These are phyloP conservation scores for Nasturtium officinale DNA, from an alignment of 345 rosid species.

Conservation along the genomic window DNA sequence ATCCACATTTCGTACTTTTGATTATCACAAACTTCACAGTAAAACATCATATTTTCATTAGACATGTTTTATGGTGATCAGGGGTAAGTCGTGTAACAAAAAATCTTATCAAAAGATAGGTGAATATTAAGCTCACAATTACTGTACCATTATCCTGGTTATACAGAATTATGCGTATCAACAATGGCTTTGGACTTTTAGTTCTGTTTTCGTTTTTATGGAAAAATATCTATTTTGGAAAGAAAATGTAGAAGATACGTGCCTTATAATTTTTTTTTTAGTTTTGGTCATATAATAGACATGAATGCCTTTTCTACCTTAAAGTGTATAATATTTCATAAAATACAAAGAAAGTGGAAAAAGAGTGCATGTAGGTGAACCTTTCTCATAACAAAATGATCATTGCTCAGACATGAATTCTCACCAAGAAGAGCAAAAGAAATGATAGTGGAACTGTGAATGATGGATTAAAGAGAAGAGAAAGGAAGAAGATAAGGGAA, in stretches of 20 bases:
- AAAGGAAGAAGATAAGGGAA: slow-evolving; percentile 35
- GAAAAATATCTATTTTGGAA: neutral
- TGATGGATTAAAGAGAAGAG: slow-evolving; percentile 36
- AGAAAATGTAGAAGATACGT: neutral
- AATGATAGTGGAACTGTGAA: slow-evolving; percentile 43
- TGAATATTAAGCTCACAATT: neutral
- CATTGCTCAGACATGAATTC: slow-evolving; percentile 39
- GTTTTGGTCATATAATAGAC: neutral
- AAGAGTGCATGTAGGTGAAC: slow-evolving; percentile 36
- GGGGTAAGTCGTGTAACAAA: neutral
- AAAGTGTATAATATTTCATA: slow-evolving; percentile 18
- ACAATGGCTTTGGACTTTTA: neutral
- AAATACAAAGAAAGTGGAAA: slow-evolving; percentile 30
- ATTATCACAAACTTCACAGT: neutral
- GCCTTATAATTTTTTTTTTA: neutral
- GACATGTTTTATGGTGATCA: neutral
- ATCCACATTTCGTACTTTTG: slow-evolving; percentile 5
- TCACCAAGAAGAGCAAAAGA: slow-evolving; percentile 39
- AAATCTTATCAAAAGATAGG: neutral
- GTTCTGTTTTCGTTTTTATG: neutral
- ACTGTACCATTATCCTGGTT: neutral
- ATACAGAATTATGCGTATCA: neutral
- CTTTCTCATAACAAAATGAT: slow-evolving; percentile 36
- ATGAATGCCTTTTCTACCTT: slow-evolving; percentile 21
- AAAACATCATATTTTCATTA: neutral